Evolutionary conservation across 179 eudicot species (phyloP), one percentile per base, ranked within the genome.

Genomic region (Monotropa hypopitys): DNA sequence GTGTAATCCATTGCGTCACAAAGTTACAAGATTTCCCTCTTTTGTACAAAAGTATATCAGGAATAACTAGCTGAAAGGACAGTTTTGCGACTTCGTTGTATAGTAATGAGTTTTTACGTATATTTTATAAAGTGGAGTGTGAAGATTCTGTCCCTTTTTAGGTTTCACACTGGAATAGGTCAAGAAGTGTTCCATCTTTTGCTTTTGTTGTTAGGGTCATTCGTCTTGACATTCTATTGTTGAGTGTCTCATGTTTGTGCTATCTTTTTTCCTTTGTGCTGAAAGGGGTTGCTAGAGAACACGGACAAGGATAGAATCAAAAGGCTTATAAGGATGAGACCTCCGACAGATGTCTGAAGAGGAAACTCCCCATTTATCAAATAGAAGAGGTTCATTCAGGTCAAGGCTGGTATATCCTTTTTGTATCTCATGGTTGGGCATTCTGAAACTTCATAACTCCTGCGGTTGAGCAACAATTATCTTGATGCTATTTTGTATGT

Each of bases 261-360:
- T 12, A 40, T 47, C 1, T 38, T 73, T 38, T 38, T 21, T 26
- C 68, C 3, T 50, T 45, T 70, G 72, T 33, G 32, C 12, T 49
- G 79, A 80, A 70, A 91, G 97, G 97, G 94, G n/a, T 68, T 88
- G 80, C 78, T 90, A 81, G 97, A 91, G 88, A 91, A 85, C 81
- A 87, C 86, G 18, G 94, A 91, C 75, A 90, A 83, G 77, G 92
- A 88, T 12, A 85, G 94, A 82, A 80, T 91, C 76, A 91, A 87
- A 75, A 83, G 94, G 79, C 91, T 91, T 30, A 63, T 85, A 56
- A 86, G 88, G 85, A 75, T 91, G 73, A 91, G 86, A 73, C 89
- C 94, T 73, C 97, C 97, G 21, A 87, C 91, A 32, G 91, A 90
- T 23, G 47, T 89, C 74, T 91, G 85, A 87, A 63, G 38, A 16